Evolutionary conservation across 2,329 filamentous ascomycete species (phyloP).

Genomic region (Colletotrichum cereale): DNA sequence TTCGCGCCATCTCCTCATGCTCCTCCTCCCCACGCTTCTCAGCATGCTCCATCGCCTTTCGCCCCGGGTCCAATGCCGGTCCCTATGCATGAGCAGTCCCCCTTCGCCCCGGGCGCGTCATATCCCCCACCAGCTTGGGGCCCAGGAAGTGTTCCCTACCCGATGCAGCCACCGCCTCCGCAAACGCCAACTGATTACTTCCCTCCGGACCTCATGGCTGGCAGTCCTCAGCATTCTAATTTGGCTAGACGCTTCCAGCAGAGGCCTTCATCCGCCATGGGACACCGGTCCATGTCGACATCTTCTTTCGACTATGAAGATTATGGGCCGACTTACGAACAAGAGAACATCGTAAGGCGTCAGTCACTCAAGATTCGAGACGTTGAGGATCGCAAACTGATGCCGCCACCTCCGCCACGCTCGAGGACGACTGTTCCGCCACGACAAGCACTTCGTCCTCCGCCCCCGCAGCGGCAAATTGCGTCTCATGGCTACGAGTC

Average conservation of each 20-base stretch:
- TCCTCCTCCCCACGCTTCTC: slow-evolving; percentile 7
- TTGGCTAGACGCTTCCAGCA: slow-evolving; percentile 36
- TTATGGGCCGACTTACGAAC: slow-evolving; percentile 49
- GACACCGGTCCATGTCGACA: slow-evolving; percentile 49
- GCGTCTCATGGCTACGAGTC: slow-evolving; percentile 51
- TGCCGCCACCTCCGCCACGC: slow-evolving; percentile 61
- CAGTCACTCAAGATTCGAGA: slow-evolving; percentile 57
- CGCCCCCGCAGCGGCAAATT: slow-evolving; percentile 46
- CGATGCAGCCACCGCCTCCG: slow-evolving; percentile 15
- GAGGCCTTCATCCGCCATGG: slow-evolving; percentile 56
- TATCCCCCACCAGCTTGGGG: slow-evolving; percentile 32
- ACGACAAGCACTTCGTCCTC: slow-evolving; percentile 45
- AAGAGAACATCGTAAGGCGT: slow-evolving; percentile 55
- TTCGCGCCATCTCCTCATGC: slow-evolving; percentile 18
- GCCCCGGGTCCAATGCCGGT: slow-evolving; percentile 16
- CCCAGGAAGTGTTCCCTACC: slow-evolving; percentile 28
- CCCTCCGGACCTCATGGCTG: slow-evolving; percentile 39
- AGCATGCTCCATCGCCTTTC: slow-evolving; percentile 24
- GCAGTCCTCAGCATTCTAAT: slow-evolving; percentile 45
- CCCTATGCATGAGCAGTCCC: slow-evolving; percentile 25
- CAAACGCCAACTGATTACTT: slow-evolving; percentile 37
- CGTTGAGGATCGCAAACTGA: slow-evolving; percentile 59
- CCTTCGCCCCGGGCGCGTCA: slow-evolving; percentile 23
- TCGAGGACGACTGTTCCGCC: slow-evolving; percentile 44
- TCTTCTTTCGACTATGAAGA: slow-evolving; percentile 53